Evolutionary conservation across 2,329 filamentous ascomycete genomes (phyloP).

Genomic region (Ceratocystis alfenasii): DNA sequence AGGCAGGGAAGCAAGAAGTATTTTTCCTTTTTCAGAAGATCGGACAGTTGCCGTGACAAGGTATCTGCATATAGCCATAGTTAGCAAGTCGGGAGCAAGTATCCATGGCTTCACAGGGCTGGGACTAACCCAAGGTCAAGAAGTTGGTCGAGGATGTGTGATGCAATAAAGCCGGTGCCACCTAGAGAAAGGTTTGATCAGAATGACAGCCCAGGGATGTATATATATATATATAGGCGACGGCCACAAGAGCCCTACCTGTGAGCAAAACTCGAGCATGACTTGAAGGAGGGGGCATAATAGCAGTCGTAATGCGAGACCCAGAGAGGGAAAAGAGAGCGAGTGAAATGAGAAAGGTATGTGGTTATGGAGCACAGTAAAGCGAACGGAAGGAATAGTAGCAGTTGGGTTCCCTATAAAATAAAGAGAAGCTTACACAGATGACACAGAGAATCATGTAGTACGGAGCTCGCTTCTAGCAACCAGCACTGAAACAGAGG

Average conservation of each 20-base stretch:
- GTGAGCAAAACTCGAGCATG: constrained; percentile 12
- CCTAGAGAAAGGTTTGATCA: constrained; percentile 28
- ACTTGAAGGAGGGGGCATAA: neutral
- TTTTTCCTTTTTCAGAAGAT: constrained; percentile 35
- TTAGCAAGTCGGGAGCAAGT: neutral
- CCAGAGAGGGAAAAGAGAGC: no score
- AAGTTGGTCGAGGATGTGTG: constrained; percentile 39
- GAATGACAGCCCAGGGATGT: no score
- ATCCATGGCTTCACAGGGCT: neutral
- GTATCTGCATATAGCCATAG: neutral
- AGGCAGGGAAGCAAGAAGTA: constrained; percentile 33
- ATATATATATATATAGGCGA: no score
- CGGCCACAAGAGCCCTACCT: neutral
- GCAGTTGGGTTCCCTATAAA: neutral
- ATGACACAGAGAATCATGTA: neutral
- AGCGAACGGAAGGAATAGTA: neutral
- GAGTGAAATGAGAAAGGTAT: neutral
- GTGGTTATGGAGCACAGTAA: neutral
- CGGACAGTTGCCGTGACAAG: constrained; percentile 18
- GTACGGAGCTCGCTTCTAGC: neutral
- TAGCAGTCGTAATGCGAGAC: neutral
- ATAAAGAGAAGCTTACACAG: neutral
- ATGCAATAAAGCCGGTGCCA: constrained; percentile 43
- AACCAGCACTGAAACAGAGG: neutral
- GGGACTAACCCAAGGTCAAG: constrained; percentile 26